Base-by-base conservation (phyloP, 2,329 filamentous ascomycete genomes). In the Fusarium albidum region DNA sequence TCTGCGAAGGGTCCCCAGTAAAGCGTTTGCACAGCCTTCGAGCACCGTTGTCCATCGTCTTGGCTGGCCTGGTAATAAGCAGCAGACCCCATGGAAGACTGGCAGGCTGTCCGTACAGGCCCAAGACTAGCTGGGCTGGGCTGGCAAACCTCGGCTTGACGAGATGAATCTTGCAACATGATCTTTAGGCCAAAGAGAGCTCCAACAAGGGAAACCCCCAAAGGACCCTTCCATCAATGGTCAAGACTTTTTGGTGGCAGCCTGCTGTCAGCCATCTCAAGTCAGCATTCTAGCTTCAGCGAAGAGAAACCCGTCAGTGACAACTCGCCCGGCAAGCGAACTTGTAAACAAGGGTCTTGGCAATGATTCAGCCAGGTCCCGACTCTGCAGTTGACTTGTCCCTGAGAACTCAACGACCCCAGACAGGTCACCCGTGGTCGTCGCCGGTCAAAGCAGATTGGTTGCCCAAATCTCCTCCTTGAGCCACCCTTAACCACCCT, bases 231-330 rank as follows among this genome's bases (percentile, higher is more conserved):
- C 40, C 29, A 45, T 42, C 29, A 45, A 43, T 35, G 28, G 58
- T 51, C 52, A 63, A 61, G 46, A 57, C 27, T 8, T 46, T 46
- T 27, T 10, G 45, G 28, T 45, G 49, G 33, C 44, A 47, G 38
- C 38, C 34, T 52, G 21, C 34, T 41, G 32, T 49, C 44, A 50
- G 51, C 47, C 42, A 38, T 49, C 17, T 49, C 31, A 39, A 45
- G 17, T 45, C 54, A 51, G 18, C 45, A 55, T 35, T 55, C 41
- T 42, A 18, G 7, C 35, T 44, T 45, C 40, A 47, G 42, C 59
- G 45, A 60, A 63, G 34, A 57, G 51, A 26, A 59, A 34, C 17
- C 55, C 55, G 32, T 57, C 48, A 62, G 59, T 63, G 59, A 62
- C 59, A 62, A 28, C 40, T 49, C 34, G 26, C 13, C 10, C 41